A percentile compares a stretch with the other conserved stretches of the same genome.
phyloP scores from a whole-genome alignment of 805 yeast genomes.

The Candida dajiaensis region DNA sequence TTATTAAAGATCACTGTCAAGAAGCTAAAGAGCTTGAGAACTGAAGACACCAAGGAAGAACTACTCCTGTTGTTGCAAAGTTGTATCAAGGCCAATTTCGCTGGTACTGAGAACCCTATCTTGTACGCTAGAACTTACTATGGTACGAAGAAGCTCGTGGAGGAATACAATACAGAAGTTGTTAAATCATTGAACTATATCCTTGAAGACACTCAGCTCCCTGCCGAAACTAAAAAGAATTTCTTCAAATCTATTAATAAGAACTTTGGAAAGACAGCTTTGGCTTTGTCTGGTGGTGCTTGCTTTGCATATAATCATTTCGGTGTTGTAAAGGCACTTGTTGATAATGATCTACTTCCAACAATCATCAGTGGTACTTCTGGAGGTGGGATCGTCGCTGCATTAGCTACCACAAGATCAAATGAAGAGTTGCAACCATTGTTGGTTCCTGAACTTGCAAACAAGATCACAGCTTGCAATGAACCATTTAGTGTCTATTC shows the following conservation, averaged over 20 bases:
- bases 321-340: constrained; percentile 66
- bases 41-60: constrained; percentile 31
- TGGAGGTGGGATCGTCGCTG: constrained; percentile 78
- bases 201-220: constrained; percentile 31
- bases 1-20: constrained; percentile 45
- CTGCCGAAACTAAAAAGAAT: constrained; percentile 36
- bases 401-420: constrained; percentile 63
- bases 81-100: constrained; percentile 67
- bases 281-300: constrained; percentile 76
- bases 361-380: constrained; percentile 70
- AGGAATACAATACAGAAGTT: constrained; percentile 48
- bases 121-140: constrained; percentile 69
- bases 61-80: constrained; percentile 53
- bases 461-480: constrained; percentile 63
- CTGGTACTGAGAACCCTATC: constrained; percentile 69
- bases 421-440: constrained; percentile 55
- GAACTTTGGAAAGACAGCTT: constrained; percentile 67
- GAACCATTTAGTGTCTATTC: constrained; percentile 57
- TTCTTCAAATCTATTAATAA: constrained; percentile 54
- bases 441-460: constrained; percentile 52
- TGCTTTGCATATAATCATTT: constrained; percentile 73
- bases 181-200: constrained; percentile 40
- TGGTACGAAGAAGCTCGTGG: constrained; percentile 63
- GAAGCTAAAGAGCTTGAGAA: constrained; percentile 30
- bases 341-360: constrained; percentile 64